Percentiles rank a stretch among this genome's conserved stretches.
Evolutionary conservation across 1,284 basidiomycete genomes (phyloP).

Genomic region (Malassezia cuniculi): DNA sequence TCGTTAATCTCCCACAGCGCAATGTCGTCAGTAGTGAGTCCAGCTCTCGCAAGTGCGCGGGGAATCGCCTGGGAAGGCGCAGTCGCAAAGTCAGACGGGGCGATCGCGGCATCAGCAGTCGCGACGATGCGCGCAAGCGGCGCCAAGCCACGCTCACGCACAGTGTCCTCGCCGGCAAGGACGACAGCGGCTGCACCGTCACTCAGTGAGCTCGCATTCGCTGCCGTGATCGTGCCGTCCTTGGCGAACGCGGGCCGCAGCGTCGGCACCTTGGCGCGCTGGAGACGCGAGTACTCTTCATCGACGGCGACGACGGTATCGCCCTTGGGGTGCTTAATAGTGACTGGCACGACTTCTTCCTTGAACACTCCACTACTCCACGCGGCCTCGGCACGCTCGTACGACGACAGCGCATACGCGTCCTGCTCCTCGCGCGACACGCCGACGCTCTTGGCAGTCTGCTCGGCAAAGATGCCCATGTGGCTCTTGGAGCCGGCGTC

Average conservation of each 20-base stretch:
- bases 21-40: constrained; percentile 70
- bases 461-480: constrained; percentile 46
- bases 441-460: constrained; percentile 45
- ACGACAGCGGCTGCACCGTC: constrained; percentile 48
- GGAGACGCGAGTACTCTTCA: constrained; percentile 71
- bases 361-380: constrained; percentile 76
- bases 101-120: constrained; percentile 89
- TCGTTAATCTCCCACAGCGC: constrained; percentile 90
- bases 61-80: constrained; percentile 88
- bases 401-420: constrained; percentile 76
- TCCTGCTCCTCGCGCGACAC: constrained; percentile 47
- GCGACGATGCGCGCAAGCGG: constrained; percentile 49
- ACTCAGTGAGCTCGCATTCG: constrained; percentile 48
- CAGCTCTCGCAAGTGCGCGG: constrained; percentile 72
- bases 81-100: constrained; percentile 91
- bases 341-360: constrained; percentile 78
- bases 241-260: constrained; percentile 47
- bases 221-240: constrained; percentile 48
- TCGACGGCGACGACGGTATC: constrained; percentile 73
- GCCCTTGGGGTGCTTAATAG: constrained; percentile 64
- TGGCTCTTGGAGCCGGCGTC: constrained; percentile 30
- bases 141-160: constrained; percentile 43
- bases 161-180: constrained; percentile 39
- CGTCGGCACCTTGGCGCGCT: constrained; percentile 46
- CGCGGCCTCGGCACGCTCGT: constrained; percentile 76